Percentiles rank a stretch among this genome's conserved stretches.
phyloP scores from a whole-genome alignment of 2,329 filamentous ascomycete species.

The Hypomyces rosellus region DNA sequence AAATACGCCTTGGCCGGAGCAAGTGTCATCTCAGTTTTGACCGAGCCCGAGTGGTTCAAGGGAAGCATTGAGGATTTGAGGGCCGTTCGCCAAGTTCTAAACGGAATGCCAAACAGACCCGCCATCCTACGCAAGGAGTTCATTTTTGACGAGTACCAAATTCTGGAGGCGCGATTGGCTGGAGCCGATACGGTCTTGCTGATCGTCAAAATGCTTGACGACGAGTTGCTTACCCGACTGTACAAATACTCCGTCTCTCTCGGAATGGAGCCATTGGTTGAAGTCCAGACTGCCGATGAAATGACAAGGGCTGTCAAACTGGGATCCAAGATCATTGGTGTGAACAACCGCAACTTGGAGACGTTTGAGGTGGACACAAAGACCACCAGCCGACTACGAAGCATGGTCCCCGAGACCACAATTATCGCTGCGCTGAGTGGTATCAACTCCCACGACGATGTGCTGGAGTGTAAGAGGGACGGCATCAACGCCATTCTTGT shows the following conservation, averaged over 20 bases:
- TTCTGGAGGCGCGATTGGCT: conserved; percentile 84
- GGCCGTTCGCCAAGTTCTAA: conserved; percentile 79
- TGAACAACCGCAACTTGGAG: conserved; percentile 95
- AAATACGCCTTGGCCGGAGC: conserved; percentile 91
- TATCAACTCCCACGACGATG: conserved; percentile 83
- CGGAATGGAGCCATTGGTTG: conserved; percentile 95
- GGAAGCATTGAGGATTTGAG: conserved; percentile 91
- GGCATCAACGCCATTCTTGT: conserved; percentile 91
- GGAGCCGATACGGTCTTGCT: conserved; percentile 91
- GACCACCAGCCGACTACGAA: conserved; percentile 82
- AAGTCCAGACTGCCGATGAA: conserved; percentile 91
- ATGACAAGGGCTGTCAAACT: conserved; percentile 83
- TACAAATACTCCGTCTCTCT: conserved; percentile 86
- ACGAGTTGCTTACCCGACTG: conserved; percentile 63
- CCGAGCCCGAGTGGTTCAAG: conserved; percentile 98
- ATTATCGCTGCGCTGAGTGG: conserved; percentile 92
- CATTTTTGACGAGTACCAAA: conserved; percentile 97
- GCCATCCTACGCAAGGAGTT: conserved; percentile 94
- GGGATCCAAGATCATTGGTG: conserved; percentile 86
- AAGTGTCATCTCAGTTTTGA: conserved; percentile 96
- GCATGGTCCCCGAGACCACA: conserved; percentile 76
- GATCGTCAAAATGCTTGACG: conserved; percentile 96
- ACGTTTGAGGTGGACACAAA: conserved; percentile 95
- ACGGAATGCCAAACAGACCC: conserved; percentile 85
- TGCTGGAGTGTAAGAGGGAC: conserved; percentile 78